These are phyloP conservation scores for Termitomyces sp. DNA, from an alignment of 768 basidiomycete species.

Conservation along the genomic window DNA sequence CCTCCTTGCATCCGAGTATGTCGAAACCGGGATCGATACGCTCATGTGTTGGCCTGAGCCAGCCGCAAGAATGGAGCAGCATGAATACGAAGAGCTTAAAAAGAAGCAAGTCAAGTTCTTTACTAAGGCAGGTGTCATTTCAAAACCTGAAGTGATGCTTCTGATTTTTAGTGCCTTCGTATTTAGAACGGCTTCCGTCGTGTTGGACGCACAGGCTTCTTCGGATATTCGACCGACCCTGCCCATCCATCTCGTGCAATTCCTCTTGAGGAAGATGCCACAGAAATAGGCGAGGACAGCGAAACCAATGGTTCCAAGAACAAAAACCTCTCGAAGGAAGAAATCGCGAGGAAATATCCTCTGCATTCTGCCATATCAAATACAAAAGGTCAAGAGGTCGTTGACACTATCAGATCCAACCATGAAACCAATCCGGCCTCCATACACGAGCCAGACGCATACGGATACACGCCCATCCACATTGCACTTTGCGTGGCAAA, in stretches of 20 bases:
- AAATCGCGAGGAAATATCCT: conserved; percentile 1
- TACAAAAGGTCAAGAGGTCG: not conserved
- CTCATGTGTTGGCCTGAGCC: conserved; percentile 28
- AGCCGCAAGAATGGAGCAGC: not conserved
- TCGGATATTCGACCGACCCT: conserved; percentile 11
- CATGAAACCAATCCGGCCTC: not conserved
- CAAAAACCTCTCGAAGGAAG: not conserved
- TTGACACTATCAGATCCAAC: not conserved
- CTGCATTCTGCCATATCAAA: conserved; percentile 3
- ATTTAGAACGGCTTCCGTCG: conserved; percentile 14
- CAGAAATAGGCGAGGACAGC: conserved; percentile 5
- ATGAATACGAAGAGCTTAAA: conserved; percentile 7
- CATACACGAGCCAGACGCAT: conserved; percentile 2
- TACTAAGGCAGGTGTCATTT: conserved; percentile 7
- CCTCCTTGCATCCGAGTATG: conserved; percentile 20
- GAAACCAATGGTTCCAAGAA: not conserved
- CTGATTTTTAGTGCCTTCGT: not conserved
- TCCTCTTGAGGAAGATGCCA: conserved; percentile 1
- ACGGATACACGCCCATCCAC: conserved; percentile 3
- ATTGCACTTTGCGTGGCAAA: not conserved
- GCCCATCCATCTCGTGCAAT: conserved; percentile 10
- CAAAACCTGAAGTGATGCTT: not conserved
- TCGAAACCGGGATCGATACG: conserved; percentile 14
- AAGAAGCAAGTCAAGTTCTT: conserved; percentile 1
- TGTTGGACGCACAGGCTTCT: conserved; percentile 13